Conservation (phyloP, 371 early-diverging fungal species). For the Mucor plumbeus region DNA sequence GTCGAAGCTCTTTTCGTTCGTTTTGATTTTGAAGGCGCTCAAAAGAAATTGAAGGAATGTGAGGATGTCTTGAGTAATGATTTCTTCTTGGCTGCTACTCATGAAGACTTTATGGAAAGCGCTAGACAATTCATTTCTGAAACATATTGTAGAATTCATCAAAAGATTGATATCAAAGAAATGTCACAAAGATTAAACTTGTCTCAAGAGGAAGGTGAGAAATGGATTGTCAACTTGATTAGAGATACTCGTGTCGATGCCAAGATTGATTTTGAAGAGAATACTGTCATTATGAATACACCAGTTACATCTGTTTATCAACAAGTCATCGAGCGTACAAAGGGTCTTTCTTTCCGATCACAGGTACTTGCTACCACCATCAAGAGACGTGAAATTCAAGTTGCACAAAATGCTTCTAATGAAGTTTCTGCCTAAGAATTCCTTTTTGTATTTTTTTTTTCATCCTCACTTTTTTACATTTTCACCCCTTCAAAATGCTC, state of each 20-base stretch:
- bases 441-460: neutral
- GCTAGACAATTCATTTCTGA: slow-evolving; percentile 93
- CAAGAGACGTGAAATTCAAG: slow-evolving; percentile 78
- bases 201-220: slow-evolving; percentile 90
- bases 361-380: slow-evolving; percentile 88
- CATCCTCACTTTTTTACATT: neutral
- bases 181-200: slow-evolving; percentile 86
- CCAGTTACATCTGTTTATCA: slow-evolving; percentile 86
- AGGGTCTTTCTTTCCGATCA: slow-evolving; percentile 87
- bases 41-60: slow-evolving; percentile 86
- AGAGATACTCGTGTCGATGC: slow-evolving; percentile 94
- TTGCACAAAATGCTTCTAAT: slow-evolving; percentile 25
- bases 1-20: slow-evolving; percentile 86
- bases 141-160: slow-evolving; percentile 94
- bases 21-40: slow-evolving; percentile 95
- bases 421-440: slow-evolving; percentile 26
- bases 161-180: slow-evolving; percentile 87
- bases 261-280: slow-evolving; percentile 93
- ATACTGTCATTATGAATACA: slow-evolving; percentile 92
- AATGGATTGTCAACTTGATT: slow-evolving; percentile 96
- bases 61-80: slow-evolving; percentile 85
- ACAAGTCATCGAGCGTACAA: slow-evolving; percentile 93
- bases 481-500: slow-evolving; percentile 3
- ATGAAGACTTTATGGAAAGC: slow-evolving; percentile 91
- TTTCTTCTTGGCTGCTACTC: slow-evolving; percentile 85